These are phyloP conservation scores for Colletotrichum destructivum DNA, from an alignment of 2,329 filamentous ascomycete genomes.

Conservation along the genomic window DNA sequence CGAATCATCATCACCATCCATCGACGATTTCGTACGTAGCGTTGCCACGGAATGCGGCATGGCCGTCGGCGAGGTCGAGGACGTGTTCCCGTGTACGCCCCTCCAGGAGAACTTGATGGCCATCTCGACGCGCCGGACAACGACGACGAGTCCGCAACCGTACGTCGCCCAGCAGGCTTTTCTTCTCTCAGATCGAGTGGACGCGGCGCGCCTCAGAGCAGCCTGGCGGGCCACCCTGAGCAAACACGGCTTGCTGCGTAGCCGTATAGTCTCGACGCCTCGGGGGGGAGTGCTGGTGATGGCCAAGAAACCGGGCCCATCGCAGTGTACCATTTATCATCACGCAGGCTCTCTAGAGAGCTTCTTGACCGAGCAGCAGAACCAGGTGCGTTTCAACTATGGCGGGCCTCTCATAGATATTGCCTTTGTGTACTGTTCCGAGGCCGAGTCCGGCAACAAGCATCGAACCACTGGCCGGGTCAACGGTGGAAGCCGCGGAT, in stretches of 20 bases:
- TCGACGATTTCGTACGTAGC: not conserved
- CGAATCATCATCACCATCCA: not conserved
- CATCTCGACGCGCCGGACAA: not conserved
- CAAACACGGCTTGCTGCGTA: not conserved
- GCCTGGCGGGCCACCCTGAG: not conserved
- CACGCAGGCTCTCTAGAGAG: not conserved
- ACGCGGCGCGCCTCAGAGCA: not conserved
- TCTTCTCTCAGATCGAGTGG: not conserved
- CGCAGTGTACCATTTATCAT: not conserved
- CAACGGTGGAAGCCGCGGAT: not conserved
- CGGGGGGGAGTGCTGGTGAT: not conserved
- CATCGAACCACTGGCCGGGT: not conserved
- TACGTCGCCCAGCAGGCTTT: not conserved
- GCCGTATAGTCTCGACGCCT: not conserved
- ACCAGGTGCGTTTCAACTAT: not conserved
- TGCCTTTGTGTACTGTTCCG: not conserved
- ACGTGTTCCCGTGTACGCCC: conserved; percentile 5
- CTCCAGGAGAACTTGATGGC: conserved; percentile 4
- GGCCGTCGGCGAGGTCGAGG: not conserved
- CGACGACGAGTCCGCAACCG: not conserved
- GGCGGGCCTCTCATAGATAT: not conserved
- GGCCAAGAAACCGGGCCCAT: not conserved
- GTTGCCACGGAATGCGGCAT: not conserved
- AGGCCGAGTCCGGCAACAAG: not conserved
- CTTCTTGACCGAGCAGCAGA: not conserved